Evolutionary conservation across 2,329 filamentous ascomycete genomes (phyloP).

Genomic region (Verticillium klebahnii): DNA sequence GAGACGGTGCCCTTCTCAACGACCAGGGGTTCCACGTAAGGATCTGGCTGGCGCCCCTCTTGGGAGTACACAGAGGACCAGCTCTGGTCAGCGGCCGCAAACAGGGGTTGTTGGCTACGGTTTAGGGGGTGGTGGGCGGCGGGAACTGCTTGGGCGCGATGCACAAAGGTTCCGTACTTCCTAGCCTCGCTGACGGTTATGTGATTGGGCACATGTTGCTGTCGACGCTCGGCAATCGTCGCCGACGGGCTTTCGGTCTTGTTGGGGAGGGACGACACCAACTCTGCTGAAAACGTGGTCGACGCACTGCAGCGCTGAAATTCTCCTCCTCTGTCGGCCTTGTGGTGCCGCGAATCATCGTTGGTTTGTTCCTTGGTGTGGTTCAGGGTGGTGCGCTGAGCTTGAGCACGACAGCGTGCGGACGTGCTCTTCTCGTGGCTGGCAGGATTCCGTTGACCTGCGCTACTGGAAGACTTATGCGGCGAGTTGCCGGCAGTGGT

Average conservation of each 20-base stretch:
- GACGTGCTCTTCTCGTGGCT: background rate
- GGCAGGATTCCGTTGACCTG: background rate
- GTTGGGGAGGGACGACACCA: slow-evolving; percentile 5
- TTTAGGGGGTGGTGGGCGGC: slow-evolving; percentile 18
- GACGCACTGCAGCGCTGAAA: slow-evolving; percentile 2
- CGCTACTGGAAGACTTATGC: background rate
- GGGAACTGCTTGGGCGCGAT: background rate
- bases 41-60: slow-evolving; percentile 1
- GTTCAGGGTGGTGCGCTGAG: background rate
- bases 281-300: slow-evolving; percentile 9
- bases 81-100: slow-evolving; percentile 1
- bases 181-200: slow-evolving; percentile 5
- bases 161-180: slow-evolving; percentile 6
- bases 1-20: slow-evolving; percentile 5
- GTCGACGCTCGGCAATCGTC: slow-evolving; percentile 10
- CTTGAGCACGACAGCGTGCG: background rate
- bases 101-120: background rate
- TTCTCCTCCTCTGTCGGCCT: background rate
- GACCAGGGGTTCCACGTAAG: background rate
- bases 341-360: background rate
- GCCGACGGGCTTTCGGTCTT: slow-evolving; percentile 5
- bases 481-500: background rate
- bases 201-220: slow-evolving; percentile 3
- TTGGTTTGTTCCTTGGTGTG: background rate
- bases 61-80: slow-evolving; percentile 14